Base-by-base conservation (phyloP, 2,329 filamentous ascomycete genomes). In the Pestalotiopsis sp. region DNA sequence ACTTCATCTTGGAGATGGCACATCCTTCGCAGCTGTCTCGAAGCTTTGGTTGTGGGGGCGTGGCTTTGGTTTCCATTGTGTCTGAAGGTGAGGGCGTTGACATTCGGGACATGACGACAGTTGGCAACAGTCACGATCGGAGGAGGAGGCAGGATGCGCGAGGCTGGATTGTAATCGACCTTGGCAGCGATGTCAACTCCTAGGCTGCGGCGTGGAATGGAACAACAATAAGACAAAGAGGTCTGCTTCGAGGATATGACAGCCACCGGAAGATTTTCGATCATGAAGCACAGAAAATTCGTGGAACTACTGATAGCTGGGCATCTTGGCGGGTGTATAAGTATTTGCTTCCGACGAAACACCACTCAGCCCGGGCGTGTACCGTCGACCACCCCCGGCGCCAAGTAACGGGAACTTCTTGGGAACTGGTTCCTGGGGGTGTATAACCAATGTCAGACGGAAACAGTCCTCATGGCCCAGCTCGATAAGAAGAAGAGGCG, bases 1-100 rank as follows among this genome's bases (percentile, higher is more conserved):
- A 75, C 40, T 72, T 73, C 59, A 75, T 72, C 66, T 75, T 75
- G 27, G 73, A 72, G 6, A 69, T 68, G 41, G 73, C 72, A 63
- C 73, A 75, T 67, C 71, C 68, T 20, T 68, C 71, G 66, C 73
- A 75, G 62, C 73, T 75, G 66, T 75, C 73, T 2, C 52, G 49
- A n/a, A 66, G 31, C 20, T 66, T 66, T 17, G n/a, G 64, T 4
- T 49, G 41, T 14, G 41, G 13, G n/a, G 41, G 13, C 4, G 41
- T 49, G 13, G 4, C n/a, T n/a, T 14, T 14, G 13, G 41, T 14
- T n/a, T 49, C 41, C 41, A 49, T 49, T n/a, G 14, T 49, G 14
- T 49, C 41, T 14, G 41, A 49, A 14, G 41, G n/a, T 49, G 41
- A 49, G n/a, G 41, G 41, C 7, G 41, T 49, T n/a, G n/a, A n/a